Evolutionary conservation across 331 rosid genomes (phyloP).

Genomic region (Pyrus hybrid): DNA sequence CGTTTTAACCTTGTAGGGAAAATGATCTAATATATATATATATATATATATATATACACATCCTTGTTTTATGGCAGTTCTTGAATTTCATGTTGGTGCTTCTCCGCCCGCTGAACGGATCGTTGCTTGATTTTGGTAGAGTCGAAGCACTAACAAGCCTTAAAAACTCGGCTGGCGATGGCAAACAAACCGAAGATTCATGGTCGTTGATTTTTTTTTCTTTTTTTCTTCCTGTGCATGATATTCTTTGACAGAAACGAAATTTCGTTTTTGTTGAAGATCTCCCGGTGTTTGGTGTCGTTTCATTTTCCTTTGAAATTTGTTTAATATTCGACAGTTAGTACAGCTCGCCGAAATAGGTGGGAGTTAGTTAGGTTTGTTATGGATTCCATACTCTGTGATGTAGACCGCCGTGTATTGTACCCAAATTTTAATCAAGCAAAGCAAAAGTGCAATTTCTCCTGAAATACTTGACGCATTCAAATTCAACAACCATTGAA

Average conservation of each 20-base stretch:
- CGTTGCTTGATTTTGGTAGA: conserved; percentile 19
- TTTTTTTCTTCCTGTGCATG: conserved; percentile 11
- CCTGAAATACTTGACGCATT: background rate
- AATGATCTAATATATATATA: background rate
- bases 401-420: background rate
- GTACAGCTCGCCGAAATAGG: background rate
- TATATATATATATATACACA: too few species aligned
- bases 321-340: background rate
- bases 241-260: conserved; percentile 44
- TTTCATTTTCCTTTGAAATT: background rate
- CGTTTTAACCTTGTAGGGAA: background rate
- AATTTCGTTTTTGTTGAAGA: conserved; percentile 40
- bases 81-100: conserved; percentile 19
- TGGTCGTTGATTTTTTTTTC: conserved; percentile 19
- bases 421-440: background rate
- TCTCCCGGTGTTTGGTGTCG: conserved; percentile 22
- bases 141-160: conserved; percentile 16
- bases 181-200: conserved; percentile 27
- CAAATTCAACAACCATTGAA: background rate
- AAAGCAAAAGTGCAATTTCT: background rate
- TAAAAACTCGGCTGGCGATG: conserved; percentile 2
- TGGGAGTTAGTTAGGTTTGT: conserved; percentile 4
- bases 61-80: conserved; percentile 26
- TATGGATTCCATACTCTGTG: background rate
- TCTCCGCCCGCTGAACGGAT: conserved; percentile 21